Conservation (phyloP, 2,329 filamentous ascomycete species). For the Arthrobotrys sinensis region DNA sequence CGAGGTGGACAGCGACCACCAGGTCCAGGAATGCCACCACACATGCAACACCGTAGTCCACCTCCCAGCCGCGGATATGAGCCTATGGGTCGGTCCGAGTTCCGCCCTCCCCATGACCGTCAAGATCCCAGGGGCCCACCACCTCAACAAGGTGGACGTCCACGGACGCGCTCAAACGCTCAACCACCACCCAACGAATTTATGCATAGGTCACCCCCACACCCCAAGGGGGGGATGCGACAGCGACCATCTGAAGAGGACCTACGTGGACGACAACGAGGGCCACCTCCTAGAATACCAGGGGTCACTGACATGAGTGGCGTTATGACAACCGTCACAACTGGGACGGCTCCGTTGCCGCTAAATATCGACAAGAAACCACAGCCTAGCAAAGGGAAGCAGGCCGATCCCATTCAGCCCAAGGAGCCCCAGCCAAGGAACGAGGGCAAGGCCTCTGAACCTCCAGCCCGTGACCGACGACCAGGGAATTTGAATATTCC, state of each 20-base stretch:
- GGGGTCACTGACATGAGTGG: slow-evolving; percentile 34
- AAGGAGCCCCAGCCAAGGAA: slow-evolving; percentile 19
- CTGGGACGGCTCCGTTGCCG: slow-evolving; percentile 26
- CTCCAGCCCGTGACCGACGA: slow-evolving; percentile 21
- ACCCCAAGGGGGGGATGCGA: slow-evolving; percentile 33
- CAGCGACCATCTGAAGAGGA: slow-evolving; percentile 55
- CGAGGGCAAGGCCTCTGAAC: slow-evolving; percentile 21
- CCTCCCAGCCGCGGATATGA: slow-evolving; percentile 39
- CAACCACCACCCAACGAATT: slow-evolving; percentile 46
- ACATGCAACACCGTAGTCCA: slow-evolving; percentile 46
- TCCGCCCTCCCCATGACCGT: slow-evolving; percentile 53
- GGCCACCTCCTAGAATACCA: slow-evolving; percentile 45
- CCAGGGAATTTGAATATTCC: slow-evolving; percentile 47
- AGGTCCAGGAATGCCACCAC: slow-evolving; percentile 43
- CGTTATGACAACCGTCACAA: slow-evolving; percentile 53
- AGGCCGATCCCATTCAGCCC: slow-evolving; percentile 17
- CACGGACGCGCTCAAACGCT: slow-evolving; percentile 47
- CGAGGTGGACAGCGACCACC: slow-evolving; percentile 41
- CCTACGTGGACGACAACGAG: slow-evolving; percentile 43
- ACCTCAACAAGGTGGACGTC: slow-evolving; percentile 38
- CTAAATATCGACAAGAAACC: slow-evolving; percentile 44
- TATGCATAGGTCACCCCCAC: slow-evolving; percentile 44
- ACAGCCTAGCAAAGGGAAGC: slow-evolving; percentile 20
- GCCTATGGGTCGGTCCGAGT: slow-evolving; percentile 23
- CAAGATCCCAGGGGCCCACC: slow-evolving; percentile 37